Evolutionary conservation across 345 rosid species (phyloP).

Genomic region (Turnera subulata): DNA sequence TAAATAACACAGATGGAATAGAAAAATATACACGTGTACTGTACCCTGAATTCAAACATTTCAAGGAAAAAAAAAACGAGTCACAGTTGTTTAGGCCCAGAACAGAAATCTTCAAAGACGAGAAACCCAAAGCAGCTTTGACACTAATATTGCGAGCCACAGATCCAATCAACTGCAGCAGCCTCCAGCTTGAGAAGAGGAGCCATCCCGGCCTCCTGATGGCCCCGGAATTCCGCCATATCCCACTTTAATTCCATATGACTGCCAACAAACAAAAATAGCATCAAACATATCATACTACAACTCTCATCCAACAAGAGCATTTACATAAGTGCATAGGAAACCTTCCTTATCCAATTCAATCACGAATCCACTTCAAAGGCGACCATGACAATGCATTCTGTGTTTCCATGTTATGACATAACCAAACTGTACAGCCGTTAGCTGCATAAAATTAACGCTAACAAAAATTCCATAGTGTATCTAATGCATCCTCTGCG

Average conservation of each 20-base stretch:
- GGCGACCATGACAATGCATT: too few relatives aligned
- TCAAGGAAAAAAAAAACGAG: neutral
- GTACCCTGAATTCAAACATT: neutral
- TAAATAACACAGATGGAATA: neutral
- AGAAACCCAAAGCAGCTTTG: neutral
- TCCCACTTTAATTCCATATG: constrained; percentile 96
- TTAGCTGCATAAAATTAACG: neutral
- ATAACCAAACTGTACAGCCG: neutral
- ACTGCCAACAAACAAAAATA: constrained; percentile 34
- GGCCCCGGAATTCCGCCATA: constrained; percentile 96
- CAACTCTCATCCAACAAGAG: neutral
- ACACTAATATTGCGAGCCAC: neutral
- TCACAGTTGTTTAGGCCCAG: constrained; percentile 2
- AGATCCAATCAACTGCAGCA: constrained; percentile 59
- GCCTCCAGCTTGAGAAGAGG: constrained; percentile 76
- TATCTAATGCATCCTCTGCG: neutral
- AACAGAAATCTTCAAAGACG: neutral
- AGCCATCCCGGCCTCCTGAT: constrained; percentile 83
- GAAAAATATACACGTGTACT: constrained; percentile 7
- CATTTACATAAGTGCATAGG: too few relatives aligned
- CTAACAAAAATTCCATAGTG: too few relatives aligned
- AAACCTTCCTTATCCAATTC: too few relatives aligned
- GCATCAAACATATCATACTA: neutral
- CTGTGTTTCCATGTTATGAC: too few relatives aligned
- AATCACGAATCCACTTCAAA: too few relatives aligned